Percentiles rank a stretch among this genome's conserved stretches.
phyloP scores from a whole-genome alignment of 306 rosid species.

The Medicago ruthenica region DNA sequence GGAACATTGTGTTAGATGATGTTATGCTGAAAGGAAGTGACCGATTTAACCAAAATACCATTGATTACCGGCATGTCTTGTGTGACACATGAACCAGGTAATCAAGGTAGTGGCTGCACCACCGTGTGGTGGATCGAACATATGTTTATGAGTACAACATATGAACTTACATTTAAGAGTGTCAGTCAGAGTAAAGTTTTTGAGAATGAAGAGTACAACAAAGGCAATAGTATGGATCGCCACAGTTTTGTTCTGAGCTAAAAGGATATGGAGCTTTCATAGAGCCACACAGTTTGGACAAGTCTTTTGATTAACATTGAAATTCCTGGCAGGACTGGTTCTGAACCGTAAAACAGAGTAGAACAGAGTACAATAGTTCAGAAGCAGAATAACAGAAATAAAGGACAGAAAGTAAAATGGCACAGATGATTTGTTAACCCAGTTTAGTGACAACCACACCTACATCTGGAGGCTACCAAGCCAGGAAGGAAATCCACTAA shows the following conservation, averaged over 20 bases:
- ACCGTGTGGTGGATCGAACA: constrained; percentile 57
- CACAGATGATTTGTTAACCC: too few relatives aligned
- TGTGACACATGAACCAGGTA: constrained; percentile 67
- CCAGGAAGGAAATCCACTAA: too few relatives aligned
- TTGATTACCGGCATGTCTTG: constrained; percentile 65
- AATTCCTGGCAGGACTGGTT: too few relatives aligned
- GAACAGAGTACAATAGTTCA: too few relatives aligned
- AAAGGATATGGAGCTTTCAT: constrained; percentile 77
- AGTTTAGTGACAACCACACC: too few relatives aligned
- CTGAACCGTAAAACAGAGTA: too few relatives aligned
- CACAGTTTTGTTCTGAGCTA: constrained; percentile 73
- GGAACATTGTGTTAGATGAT: too few relatives aligned
- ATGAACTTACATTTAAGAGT: constrained; percentile 79
- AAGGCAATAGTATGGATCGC: constrained; percentile 66
- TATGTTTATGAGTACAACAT: constrained; percentile 56
- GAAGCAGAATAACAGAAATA: too few relatives aligned
- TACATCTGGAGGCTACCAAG: too few relatives aligned
- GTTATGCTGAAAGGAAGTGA: too few relatives aligned
- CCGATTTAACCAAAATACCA: constrained; percentile 84
- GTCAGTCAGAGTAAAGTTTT: constrained; percentile 59
- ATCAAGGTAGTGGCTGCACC: constrained; percentile 82
- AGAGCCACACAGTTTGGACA: constrained; percentile 82
- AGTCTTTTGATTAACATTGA: too few relatives aligned
- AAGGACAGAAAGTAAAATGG: too few relatives aligned
- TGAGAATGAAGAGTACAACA: constrained; percentile 64